Base-by-base conservation (phyloP, 2,329 filamentous ascomycete species). In the Aspergillus fumigatus region DNA sequence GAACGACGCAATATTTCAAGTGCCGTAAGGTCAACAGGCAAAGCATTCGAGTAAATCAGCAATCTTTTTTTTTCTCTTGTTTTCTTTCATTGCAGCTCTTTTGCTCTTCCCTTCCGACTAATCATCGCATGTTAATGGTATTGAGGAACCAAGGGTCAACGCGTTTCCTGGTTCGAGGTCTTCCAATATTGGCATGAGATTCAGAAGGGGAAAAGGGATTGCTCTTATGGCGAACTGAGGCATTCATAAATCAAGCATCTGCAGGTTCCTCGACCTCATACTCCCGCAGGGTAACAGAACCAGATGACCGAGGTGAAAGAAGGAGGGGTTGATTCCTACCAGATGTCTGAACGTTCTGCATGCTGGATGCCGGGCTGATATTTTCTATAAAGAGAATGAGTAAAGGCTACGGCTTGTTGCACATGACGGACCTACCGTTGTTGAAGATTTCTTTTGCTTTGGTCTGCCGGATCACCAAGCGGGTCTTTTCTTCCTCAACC, bases 401-500 rank as follows among this genome's bases (percentile, higher is more conserved):
- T 26, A 53, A 58, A 55, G 48, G 48, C 54, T 57, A 50, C 38
- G 51, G 63, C 55, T 11, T 54, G 50, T 50, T 41, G 57, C 56
- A 53, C 61, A 58, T 38, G 48, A 17, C 3, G 11, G 8, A 56
- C 67, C 61, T 62, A 73, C 73, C 70, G 50, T 63, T 58, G 40
- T 69, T 60, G 23, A 70, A 71, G 8, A 77, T 66, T 55, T 77
- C 76, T 23, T 67, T 65, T 3, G 72, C 73, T 52, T 71, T 72
- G 11, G 70, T 70, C 55, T 71, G 65, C 58, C 66, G 72, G 53
- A 72, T 67, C n/a, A 74, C 63, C 1, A 67, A 59, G 4, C 75
- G 70, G 23, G 69, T 68, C 43, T 69, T 71, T 19, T 80, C 78
- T 63, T 89, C 86, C 23, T 84, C 77, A 6, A 77, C 69, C 87